These are phyloP conservation scores for Catharanthus roseus DNA, from an alignment of 257 asterid species.

Conservation along the genomic window DNA sequence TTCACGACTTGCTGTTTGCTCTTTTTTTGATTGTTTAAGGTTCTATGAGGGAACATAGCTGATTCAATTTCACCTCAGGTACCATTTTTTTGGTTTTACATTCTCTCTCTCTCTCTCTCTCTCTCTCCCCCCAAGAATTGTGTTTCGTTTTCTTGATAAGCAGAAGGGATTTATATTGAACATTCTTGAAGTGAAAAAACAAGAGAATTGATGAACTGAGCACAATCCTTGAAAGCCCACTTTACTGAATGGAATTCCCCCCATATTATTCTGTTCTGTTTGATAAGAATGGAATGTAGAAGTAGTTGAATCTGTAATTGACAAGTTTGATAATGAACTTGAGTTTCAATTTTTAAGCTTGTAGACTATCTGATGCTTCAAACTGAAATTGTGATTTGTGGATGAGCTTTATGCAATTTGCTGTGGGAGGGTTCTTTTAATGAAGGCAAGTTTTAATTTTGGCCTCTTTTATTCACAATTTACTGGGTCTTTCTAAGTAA, in stretches of 20 bases:
- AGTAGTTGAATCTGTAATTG: neutral
- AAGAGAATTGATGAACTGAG: neutral
- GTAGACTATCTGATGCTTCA: neutral
- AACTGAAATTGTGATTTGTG: neutral
- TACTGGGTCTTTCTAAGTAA: neutral
- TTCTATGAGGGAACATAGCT: neutral
- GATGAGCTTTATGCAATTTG: neutral
- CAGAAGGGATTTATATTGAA: neutral
- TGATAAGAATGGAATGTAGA: neutral
- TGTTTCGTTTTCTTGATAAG: neutral
- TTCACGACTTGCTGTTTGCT: neutral
- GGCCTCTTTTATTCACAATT: neutral
- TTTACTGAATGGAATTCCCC: neutral
- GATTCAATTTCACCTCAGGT: conserved; percentile 5
- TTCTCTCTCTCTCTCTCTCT: no score
- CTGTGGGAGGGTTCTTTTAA: neutral
- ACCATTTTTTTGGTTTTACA: neutral
- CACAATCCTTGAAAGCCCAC: neutral
- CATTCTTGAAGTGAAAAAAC: neutral
- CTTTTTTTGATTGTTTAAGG: neutral
- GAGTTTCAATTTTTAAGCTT: neutral
- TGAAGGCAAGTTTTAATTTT: neutral
- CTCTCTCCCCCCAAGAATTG: neutral
- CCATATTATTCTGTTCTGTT: neutral
- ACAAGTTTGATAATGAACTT: neutral